Base-by-base conservation (phyloP, 1,284 basidiomycete genomes). In the Ustilago hordei region DNA sequence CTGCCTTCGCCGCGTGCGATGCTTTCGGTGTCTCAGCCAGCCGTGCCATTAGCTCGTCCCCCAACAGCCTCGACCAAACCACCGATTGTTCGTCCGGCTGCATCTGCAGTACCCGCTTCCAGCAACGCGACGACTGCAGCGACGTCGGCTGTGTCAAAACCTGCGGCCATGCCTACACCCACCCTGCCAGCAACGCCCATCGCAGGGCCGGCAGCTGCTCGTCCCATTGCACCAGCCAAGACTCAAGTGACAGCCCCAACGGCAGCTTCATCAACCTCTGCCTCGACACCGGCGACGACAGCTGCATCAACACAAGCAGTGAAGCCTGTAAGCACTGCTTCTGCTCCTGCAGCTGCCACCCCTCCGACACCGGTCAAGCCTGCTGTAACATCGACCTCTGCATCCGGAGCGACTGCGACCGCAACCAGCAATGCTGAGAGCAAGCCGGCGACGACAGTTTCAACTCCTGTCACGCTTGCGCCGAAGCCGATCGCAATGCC, bases 101-200 rank as follows among this genome's bases (percentile, higher is more conserved):
- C 50, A 5, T 31, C 48, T 17, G 50, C 58, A 34, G 43, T 45
- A 45, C 6, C 19, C 17, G 17, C 54, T 45, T 41, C 62, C 28
- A 56, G 47, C 47, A 56, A 4, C 3, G 12, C 60, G 13, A 48
- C n/a, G 35, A 53, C 19, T 28, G 35, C 35, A 1, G 12, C 56
- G 47, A 48, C 54, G 9, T 34, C 62, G 8, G 60, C 53, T 19
- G 48, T 45, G 6, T 45, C 65, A 39, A 72, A 55, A 28, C 11
- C 60, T 48, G n/a, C 60, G n/a, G 34, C 58, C 12, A 19, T 69
- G 60, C 66, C 71, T 1, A 69, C 65, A 1, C 71, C 66, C 11
- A 74, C 65, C 13, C 36, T 74, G 55, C 65, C 71, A 2, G 66
- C 71, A 23, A 63, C 63, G 3, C 66, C 71, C 12, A 50, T 69